Base-by-base conservation (phyloP, 192 early-diverging fungal genomes). In the Paraglomus brasilianum region DNA sequence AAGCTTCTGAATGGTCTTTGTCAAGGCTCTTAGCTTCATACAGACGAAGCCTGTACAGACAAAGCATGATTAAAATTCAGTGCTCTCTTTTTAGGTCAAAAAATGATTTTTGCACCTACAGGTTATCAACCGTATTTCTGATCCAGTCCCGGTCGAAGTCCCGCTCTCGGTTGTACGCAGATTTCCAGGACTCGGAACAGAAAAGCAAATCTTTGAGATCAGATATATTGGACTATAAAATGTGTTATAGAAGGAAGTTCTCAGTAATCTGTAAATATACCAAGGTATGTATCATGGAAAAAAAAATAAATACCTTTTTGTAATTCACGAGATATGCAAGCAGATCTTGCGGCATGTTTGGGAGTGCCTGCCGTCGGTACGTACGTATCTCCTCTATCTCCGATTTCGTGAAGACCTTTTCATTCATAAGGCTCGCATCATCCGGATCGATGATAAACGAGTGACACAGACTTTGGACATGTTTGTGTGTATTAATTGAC, bases 101-200 rank as follows among this genome's bases (percentile, higher is more conserved):
- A 17, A 60, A 70, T 17, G 14, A n/a, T n/a, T n/a, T n/a, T n/a
- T 60, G 19, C 58, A 70, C 69, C 44, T 70, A 70, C 69, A 70
- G 39, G 59, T 70, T 70, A n/a, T 70, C 55, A 60, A 70, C 5
- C 8, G 41, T 70, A 44, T 56, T 70, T 44, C 69, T 46, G 47
- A 70, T 70, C 69, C 69, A 70, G 45, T 70, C 53, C 44, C 40
- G 22, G 42, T 70, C 69, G 51, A 71, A 71, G 50, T 71, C 69
- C 50, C 40, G 59, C 41, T 71, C 57, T 71, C 69, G 22, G 21
- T 71, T 62, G 39, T 61, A 71, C 21, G 47, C 8, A 61, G 47
- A 52, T 51, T 71, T 6, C 70, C 47, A 62, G 59, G 58, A 40
- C 22, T 71, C 70, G 36, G 57, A 53, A 14, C 30, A 50, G 62